Evolutionary conservation across 208 protist genomes (phyloP), one percentile per base, ranked within the genome.

Genomic region (Acanthamoeba polyphaga): DNA sequence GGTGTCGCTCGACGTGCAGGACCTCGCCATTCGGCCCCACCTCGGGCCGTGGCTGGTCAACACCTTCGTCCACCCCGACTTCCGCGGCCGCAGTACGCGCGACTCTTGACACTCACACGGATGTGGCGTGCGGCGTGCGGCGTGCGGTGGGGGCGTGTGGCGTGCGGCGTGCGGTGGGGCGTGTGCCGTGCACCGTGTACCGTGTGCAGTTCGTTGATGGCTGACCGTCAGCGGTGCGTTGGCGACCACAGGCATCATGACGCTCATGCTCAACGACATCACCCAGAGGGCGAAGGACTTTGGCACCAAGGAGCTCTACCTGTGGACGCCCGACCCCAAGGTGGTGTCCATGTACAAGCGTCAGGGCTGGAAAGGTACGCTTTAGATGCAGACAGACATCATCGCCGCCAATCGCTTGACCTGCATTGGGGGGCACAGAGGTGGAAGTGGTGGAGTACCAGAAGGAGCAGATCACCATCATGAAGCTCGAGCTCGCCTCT

Each of bases 271-370:
- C 34, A 80, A 80, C 38, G 72, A 80, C 24, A 80, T 80, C 72
- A 80, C 72, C 38, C 72, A 80, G 72, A 80, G 72, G 72, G 72
- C 72, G 34, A 80, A 80, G 32, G 72, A 80, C 7, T 51, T 80
- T 38, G 72, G 72, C 29, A 80, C 72, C 32, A 80, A 80, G 72
- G 72, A 80, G 32, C 72, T 80, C 72, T 80, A 80, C 38, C 32
- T 80, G 72, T 80, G 72, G 72, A 80, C 72, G 24, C 72, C 72
- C 38, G 72, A 80, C 72, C 29, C 38, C 34, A 80, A 80, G 72
- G 72, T 80, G 72, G 72, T 80, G 29, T 80, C 72, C 24, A 80
- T 80, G 72, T 80, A 80, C 72, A 80, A 80, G 22, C 72, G 72
- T 5, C 72, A 80, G 38, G 72, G 72, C 72, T 80, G 72, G 72